Base-by-base conservation (phyloP, 176 grass and related monocot genomes). In the Aegilops speltoides region DNA sequence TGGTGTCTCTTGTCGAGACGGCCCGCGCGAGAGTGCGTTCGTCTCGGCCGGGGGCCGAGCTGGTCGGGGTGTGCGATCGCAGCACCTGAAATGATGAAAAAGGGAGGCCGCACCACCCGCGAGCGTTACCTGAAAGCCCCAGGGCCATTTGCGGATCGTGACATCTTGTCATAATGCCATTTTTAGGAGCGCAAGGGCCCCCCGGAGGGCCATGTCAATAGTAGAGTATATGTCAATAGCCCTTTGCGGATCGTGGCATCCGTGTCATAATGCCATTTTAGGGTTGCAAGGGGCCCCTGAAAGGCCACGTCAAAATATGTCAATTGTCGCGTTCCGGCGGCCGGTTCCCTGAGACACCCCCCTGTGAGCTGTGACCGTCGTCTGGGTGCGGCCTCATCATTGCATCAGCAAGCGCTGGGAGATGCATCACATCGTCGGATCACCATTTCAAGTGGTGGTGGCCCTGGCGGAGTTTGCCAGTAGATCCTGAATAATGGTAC, bases 61-160 rank as follows among this genome's bases (percentile, higher is more conserved):
- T 52, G 73, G 73, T 76, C 73, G 73, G 73, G 73, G 33, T 16
- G 43, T 76, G 73, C 73, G 73, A 76, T 76, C 43, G 73, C 45
- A 54, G 73, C 73, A 52, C 43, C 73, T 76, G 73, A 8, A 76
- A 52, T 76, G 73, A 76, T 76, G 73, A 54, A 76, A 76, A 76
- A 54, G 45, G 73, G 40, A 24, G n/a, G n/a, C 70, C 40, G 2
- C 73, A 43, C 68, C 20, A 36, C 68, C 67, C 15, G 31, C 65
- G 4, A 34, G 33, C 68, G 34, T 23, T 36, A 46, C 73, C 16
- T 52, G 25, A 24, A 46, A n/a, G 50, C 46, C 3, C 4, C 10
- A 14, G 3, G 14, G 43, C 45, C 13, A 48, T 15, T 15, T 48
- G 45, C 3, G 45, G 45, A 48, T 48, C 45, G 45, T 48, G 45